Conservation (phyloP, 495 filamentous ascomycete species). For the Penicillium coprophilum region DNA sequence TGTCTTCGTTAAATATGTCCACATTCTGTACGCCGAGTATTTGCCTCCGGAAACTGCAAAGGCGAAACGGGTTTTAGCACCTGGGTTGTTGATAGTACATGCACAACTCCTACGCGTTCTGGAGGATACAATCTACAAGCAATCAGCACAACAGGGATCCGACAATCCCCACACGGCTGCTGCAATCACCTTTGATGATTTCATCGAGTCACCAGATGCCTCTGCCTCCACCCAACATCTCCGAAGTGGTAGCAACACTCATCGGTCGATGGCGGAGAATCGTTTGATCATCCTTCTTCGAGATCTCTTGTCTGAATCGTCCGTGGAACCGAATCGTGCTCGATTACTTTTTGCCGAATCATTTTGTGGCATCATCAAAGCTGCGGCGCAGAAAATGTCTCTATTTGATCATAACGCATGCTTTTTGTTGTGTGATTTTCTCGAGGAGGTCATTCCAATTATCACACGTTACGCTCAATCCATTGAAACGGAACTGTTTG, state of each 20-base stretch:
- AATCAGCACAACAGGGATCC: slow-evolving; percentile 49
- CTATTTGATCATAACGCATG: slow-evolving; percentile 86
- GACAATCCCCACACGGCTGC: slow-evolving; percentile 58
- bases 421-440: slow-evolving; percentile 88
- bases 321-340: slow-evolving; percentile 52
- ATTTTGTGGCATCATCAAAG: slow-evolving; percentile 72
- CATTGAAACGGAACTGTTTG: slow-evolving; percentile 48
- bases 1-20: slow-evolving; percentile 89
- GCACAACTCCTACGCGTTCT: slow-evolving; percentile 80
- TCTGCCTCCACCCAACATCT: slow-evolving; percentile 66
- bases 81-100: slow-evolving; percentile 80
- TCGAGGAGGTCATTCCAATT: slow-evolving; percentile 73
- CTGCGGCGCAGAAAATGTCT: slow-evolving; percentile 71
- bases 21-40: slow-evolving; percentile 79
- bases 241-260: slow-evolving; percentile 59
- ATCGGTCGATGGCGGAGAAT: slow-evolving; percentile 88
- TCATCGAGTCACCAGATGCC: slow-evolving; percentile 68
- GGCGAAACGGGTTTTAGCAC: slow-evolving; percentile 62
- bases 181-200: slow-evolving; percentile 72
- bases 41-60: slow-evolving; percentile 66
- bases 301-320: slow-evolving; percentile 77
- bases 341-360: slow-evolving; percentile 75
- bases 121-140: slow-evolving; percentile 81
- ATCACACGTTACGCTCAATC: slow-evolving; percentile 57
- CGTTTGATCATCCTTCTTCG: slow-evolving; percentile 82